Evolutionary conservation across 2,329 filamentous ascomycete genomes (phyloP).

Genomic region (Albifimbria verrucaria): DNA sequence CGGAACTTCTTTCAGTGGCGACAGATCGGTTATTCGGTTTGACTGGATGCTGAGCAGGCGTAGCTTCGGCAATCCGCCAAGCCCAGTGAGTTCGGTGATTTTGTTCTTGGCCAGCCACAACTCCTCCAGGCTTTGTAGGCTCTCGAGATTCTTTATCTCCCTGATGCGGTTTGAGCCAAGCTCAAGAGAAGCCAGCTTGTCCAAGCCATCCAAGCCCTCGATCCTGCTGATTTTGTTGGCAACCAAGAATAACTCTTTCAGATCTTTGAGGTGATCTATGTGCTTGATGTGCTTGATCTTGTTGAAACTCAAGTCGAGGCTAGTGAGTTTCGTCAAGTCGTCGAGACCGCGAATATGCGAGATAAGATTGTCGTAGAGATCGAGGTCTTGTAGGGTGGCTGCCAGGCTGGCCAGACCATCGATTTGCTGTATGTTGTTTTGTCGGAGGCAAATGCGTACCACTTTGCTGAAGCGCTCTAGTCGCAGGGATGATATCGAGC

Average conservation of each 20-base stretch:
- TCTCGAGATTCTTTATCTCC: constrained; percentile 81
- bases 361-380: constrained; percentile 96
- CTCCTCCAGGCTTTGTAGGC: constrained; percentile 74
- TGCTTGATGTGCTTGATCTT: constrained; percentile 99
- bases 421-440: constrained; percentile 83
- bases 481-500: constrained; percentile 72
- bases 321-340: constrained; percentile 68
- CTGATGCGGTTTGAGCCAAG: constrained; percentile 89
- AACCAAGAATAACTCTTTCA: constrained; percentile 86
- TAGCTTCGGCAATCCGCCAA: constrained; percentile 73
- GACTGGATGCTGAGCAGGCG: constrained; percentile 92
- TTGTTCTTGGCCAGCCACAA: constrained; percentile 97
- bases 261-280: constrained; percentile 69
- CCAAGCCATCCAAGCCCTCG: constrained; percentile 75
- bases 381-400: constrained; percentile 72
- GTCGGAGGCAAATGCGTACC: constrained; percentile 79
- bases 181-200: constrained; percentile 77
- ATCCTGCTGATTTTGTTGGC: constrained; percentile 92
- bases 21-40: constrained; percentile 80
- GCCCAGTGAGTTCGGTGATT: constrained; percentile 76
- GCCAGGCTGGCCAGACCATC: constrained; percentile 68
- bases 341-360: constrained; percentile 83
- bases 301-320: constrained; percentile 93
- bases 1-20: constrained; percentile 69
- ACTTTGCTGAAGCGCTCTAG: constrained; percentile 80